phyloP scores from a whole-genome alignment of 495 filamentous ascomycete species.

The Annulohypoxylon maeteangense region DNA sequence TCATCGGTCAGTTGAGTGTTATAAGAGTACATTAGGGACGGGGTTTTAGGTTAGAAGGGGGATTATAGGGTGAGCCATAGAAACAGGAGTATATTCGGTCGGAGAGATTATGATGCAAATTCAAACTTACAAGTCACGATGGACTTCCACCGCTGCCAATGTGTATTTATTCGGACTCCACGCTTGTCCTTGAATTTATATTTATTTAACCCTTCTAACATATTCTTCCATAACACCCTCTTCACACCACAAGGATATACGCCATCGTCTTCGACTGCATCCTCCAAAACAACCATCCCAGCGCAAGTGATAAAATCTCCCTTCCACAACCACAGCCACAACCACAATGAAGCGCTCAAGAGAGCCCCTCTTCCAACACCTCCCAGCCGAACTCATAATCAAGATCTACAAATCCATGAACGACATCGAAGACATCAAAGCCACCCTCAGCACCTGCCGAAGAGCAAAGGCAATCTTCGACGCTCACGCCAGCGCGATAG shows the following conservation, averaged over 20 bases:
- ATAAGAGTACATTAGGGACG: not conserved
- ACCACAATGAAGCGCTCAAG: not conserved
- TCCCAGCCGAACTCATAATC: not conserved
- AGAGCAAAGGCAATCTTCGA: not conserved
- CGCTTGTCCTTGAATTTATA: too few relatives aligned
- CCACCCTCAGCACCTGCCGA: constrained; percentile 5
- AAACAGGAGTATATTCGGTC: not conserved
- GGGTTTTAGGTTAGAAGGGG: not conserved
- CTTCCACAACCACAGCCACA: too few relatives aligned
- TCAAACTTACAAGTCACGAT: not conserved
- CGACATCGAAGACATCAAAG: constrained; percentile 1
- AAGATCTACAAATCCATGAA: constrained; percentile 4
- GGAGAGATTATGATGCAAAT: not conserved
- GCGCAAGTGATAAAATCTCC: too few relatives aligned
- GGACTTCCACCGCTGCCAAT: not conserved
- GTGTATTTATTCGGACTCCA: not conserved
- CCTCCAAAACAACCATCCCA: too few relatives aligned
- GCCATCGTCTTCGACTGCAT: too few relatives aligned
- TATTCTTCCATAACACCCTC: too few relatives aligned
- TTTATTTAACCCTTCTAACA: not conserved
- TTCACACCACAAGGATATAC: too few relatives aligned
- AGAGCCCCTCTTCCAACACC: not conserved
- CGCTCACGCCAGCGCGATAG: not conserved
- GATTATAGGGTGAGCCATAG: not conserved
- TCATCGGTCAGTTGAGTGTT: not conserved